A percentile compares a stretch with the other conserved stretches of the same genome.
Conservation (phyloP, 73 alveolate genomes). For the Paramecium tetraurelia region DNA sequence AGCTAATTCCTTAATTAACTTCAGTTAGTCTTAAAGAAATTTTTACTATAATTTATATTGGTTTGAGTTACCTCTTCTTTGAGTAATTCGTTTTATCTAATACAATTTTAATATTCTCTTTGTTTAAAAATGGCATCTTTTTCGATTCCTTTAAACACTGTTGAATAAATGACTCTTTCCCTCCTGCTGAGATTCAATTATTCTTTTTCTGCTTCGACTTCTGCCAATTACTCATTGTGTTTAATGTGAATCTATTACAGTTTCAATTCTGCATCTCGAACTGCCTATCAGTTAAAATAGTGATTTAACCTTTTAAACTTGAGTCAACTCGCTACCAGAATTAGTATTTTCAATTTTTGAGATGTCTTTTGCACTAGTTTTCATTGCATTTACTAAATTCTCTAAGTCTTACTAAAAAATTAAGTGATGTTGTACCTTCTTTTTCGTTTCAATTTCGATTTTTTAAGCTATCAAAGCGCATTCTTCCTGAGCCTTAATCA, state of each 20-base stretch:
- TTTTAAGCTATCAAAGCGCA: slow-evolving; percentile 35
- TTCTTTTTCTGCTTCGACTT: slow-evolving; percentile 44
- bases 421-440: not conserved
- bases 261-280: slow-evolving; percentile 30
- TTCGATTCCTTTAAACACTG: slow-evolving; percentile 41
- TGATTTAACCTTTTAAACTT: not conserved
- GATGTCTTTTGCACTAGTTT: not conserved
- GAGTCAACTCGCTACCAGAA: not conserved
- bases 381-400: not conserved
- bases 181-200: slow-evolving; percentile 37
- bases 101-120: slow-evolving; percentile 34
- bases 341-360: not conserved
- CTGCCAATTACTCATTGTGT: slow-evolving; percentile 51
- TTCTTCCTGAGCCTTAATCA: not conserved
- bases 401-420: slow-evolving; percentile 2
- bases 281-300: not conserved
- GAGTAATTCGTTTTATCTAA: not conserved
- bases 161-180: slow-evolving; percentile 43
- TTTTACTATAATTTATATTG: not conserved
- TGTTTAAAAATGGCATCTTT: slow-evolving; percentile 33
- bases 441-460: slow-evolving; percentile 17
- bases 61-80: not conserved
- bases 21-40: slow-evolving; percentile 17
- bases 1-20: not conserved
- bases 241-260: slow-evolving; percentile 25